Percentiles rank a stretch among this genome's conserved stretches.
Evolutionary conservation across 495 filamentous ascomycete genomes (phyloP).

Genomic region (Amniculicola lignicola): DNA sequence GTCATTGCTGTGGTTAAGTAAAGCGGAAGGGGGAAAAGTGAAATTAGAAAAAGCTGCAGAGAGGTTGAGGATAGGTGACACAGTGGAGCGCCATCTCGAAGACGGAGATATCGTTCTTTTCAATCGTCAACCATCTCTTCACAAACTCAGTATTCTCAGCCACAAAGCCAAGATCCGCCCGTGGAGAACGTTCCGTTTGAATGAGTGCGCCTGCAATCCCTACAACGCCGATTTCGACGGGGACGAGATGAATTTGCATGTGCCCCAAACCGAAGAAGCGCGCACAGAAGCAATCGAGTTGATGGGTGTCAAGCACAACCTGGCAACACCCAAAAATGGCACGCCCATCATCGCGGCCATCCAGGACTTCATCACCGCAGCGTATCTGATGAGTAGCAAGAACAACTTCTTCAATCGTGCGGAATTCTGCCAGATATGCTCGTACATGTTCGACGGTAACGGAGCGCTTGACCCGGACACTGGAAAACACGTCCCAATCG

Average conservation of each 20-base stretch:
- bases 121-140: slow-evolving; percentile 95
- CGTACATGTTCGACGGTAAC: slow-evolving; percentile 86
- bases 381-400: slow-evolving; percentile 88
- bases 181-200: slow-evolving; percentile 93
- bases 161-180: slow-evolving; percentile 91
- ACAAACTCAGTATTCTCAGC: slow-evolving; percentile 96
- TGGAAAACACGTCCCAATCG: slow-evolving; percentile 56
- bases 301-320: slow-evolving; percentile 97
- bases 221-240: slow-evolving; percentile 99
- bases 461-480: slow-evolving; percentile 38
- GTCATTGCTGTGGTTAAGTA: too few species aligned
- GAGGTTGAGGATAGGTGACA: slow-evolving; percentile 71
- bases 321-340: slow-evolving; percentile 93
- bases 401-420: slow-evolving; percentile 87
- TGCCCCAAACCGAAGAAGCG: slow-evolving; percentile 96
- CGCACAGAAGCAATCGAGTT: slow-evolving; percentile 90
- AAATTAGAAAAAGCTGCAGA: slow-evolving; percentile 53
- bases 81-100: slow-evolving; percentile 90
- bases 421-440: slow-evolving; percentile 82
- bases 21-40: background rate
- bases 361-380: slow-evolving; percentile 96
- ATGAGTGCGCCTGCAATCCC: slow-evolving; percentile 96
- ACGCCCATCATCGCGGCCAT: slow-evolving; percentile 98
- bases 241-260: slow-evolving; percentile 98
- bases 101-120: slow-evolving; percentile 97